These are phyloP conservation scores for Scolecobasidium constrictum DNA, from an alignment of 2,329 filamentous ascomycete species.

Conservation along the genomic window DNA sequence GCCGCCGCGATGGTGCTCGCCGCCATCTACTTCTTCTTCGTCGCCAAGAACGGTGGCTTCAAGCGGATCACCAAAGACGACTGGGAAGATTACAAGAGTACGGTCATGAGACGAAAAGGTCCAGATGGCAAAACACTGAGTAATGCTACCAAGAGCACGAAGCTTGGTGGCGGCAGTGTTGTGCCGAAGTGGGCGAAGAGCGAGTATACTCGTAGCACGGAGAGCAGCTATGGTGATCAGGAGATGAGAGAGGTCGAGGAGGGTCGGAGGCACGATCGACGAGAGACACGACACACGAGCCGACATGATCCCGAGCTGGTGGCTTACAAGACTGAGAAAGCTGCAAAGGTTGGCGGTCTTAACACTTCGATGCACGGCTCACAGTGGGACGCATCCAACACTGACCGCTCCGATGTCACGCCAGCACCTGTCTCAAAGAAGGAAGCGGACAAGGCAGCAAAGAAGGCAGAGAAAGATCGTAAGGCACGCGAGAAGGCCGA, in stretches of 20 bases:
- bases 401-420: slow-evolving; percentile 48
- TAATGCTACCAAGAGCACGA: slow-evolving; percentile 70
- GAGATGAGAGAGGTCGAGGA: slow-evolving; percentile 30
- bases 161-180: slow-evolving; percentile 74
- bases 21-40: slow-evolving; percentile 97
- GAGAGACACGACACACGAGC: slow-evolving; percentile 33
- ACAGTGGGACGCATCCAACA: slow-evolving; percentile 62
- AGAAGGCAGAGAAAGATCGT: slow-evolving; percentile 25
- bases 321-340: slow-evolving; percentile 75
- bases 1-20: slow-evolving; percentile 63
- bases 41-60: slow-evolving; percentile 93
- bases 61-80: slow-evolving; percentile 61
- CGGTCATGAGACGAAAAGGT: slow-evolving; percentile 77
- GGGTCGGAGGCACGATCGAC: slow-evolving; percentile 22
- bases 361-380: slow-evolving; percentile 74
- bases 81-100: slow-evolving; percentile 98
- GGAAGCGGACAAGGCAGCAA: slow-evolving; percentile 39
- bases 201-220: slow-evolving; percentile 32
- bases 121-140: slow-evolving; percentile 80
- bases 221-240: slow-evolving; percentile 22
- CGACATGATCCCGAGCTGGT: slow-evolving; percentile 57
- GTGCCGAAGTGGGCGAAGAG: slow-evolving; percentile 32
- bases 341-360: slow-evolving; percentile 78
- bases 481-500: slow-evolving; percentile 19
- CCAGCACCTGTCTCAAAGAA: slow-evolving; percentile 13